These are phyloP conservation scores for Gelatoporia subvermispora DNA, from an alignment of 768 basidiomycete species.

Conservation along the genomic window DNA sequence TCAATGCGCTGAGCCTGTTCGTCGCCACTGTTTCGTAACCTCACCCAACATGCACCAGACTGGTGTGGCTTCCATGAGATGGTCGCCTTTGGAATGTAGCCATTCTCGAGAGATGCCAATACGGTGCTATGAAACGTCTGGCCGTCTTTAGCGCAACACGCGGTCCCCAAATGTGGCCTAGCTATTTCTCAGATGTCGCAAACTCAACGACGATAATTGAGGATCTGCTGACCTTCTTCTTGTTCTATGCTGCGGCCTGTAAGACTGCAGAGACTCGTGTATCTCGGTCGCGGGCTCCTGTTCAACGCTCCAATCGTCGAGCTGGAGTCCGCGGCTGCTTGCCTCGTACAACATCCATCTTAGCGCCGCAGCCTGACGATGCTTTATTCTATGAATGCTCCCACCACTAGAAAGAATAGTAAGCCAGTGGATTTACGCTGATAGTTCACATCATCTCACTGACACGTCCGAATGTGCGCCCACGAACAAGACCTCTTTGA, in stretches of 20 bases:
- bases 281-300: not conserved
- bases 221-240: not conserved
- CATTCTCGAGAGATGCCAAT: too few species aligned
- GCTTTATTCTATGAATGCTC: not conserved
- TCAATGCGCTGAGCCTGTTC: too few species aligned
- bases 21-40: too few species aligned
- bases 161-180: not conserved
- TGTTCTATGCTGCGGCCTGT: not conserved
- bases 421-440: too few species aligned
- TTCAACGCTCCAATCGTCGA: not conserved
- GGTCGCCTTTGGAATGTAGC: too few species aligned
- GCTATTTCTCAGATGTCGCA: not conserved
- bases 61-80: too few species aligned
- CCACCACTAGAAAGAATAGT: not conserved
- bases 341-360: conserved; percentile 3
- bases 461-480: not conserved
- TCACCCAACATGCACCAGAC: too few species aligned
- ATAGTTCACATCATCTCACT: too few species aligned
- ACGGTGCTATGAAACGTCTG: conserved; percentile 3
- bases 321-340: not conserved
- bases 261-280: not conserved
- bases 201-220: not conserved
- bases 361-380: not conserved
- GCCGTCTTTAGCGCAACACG: not conserved
- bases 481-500: not conserved